Evolutionary conservation across 164 flowering plant genomes (phyloP), one percentile per base, ranked within the genome.

Genomic region (Piper betle): DNA sequence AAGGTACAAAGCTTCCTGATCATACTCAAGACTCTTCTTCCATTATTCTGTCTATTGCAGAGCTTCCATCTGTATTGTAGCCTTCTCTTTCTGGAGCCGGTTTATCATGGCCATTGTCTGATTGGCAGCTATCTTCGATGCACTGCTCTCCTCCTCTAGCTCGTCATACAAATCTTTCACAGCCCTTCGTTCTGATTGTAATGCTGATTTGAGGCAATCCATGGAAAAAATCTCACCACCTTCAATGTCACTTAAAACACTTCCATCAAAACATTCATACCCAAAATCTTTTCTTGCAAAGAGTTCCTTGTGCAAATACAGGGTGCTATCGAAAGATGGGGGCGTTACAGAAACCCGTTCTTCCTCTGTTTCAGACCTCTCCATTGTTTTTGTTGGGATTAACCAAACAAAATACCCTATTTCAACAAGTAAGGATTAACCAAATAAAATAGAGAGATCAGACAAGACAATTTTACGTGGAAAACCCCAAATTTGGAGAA

Each of bases 21-120:
- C 96, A 66, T 87, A 92, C 69, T 87, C 97, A 8, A 25, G 94
- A 72, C 68, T 92, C 96, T 70, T 90, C 97, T 63, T 92, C 98
- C 94, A 87, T 90, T 94, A 92, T 89, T 63, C 98, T 74, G 71
- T 87, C 69, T 91, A 88, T 62, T 91, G 97, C 65, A 82, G 73
- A 25, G 97, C 94, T 68, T 92, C 98, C 92, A 92, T 84, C 54
- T 87, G 91, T 85, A 89, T 77, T 25, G 83, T 81, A 6, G 98
- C 87, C 71, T 92, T 92, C 76, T 92, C 98, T 73, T 90, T 96
- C 61, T 92, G 98, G 55, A 92, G 94, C 71, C 94, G 68, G 1
- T 80, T 86, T 59, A 92, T 92, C 98, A 92, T 92, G 3, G 97
- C 98, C 97, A 92, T 87, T 4, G 98, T 90, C 59, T 92, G 88